Conservation (phyloP, 306 rosid species). For the Vigna angularis region DNA sequence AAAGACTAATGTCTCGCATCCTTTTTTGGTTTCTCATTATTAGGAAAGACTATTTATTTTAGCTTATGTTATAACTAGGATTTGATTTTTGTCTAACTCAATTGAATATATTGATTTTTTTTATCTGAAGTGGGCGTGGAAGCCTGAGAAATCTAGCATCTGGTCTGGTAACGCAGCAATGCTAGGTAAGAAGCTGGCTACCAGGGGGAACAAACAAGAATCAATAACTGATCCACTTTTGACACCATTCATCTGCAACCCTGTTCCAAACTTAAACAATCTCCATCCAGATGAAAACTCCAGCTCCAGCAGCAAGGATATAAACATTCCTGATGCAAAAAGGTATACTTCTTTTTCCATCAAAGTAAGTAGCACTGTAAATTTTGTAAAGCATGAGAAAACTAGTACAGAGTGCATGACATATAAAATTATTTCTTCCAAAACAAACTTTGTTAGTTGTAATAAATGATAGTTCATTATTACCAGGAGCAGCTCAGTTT, state of each 20-base stretch:
- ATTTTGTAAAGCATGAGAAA: conserved; percentile 21
- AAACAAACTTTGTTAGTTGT: conserved; percentile 16
- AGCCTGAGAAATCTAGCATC: conserved; percentile 62
- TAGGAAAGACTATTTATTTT: no score
- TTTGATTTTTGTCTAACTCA: conserved; percentile 33
- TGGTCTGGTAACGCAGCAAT: conserved; percentile 62
- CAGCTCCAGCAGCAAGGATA: conserved; percentile 43
- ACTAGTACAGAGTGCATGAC: conserved; percentile 1
- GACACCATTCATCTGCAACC: conserved; percentile 68
- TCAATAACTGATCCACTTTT: conserved; percentile 77
- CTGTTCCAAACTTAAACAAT: conserved; percentile 45
- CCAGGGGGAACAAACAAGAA: conserved; percentile 59
- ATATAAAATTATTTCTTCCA: not conserved
- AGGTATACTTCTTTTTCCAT: conserved; percentile 56
- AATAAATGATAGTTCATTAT: not conserved
- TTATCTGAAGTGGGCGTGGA: conserved; percentile 68
- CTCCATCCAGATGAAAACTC: conserved; percentile 47
- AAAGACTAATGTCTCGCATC: no score
- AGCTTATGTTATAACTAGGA: not conserved
- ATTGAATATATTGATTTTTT: conserved; percentile 27
- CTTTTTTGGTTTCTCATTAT: no score
- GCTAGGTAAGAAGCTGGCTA: conserved; percentile 59
- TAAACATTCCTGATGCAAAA: conserved; percentile 44
- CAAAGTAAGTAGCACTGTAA: not conserved
- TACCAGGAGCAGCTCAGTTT: conserved; percentile 2